Evolutionary conservation across 192 early-diverging fungal genomes (phyloP), one percentile per base, ranked within the genome.

Genomic region (Backusella parvicylindrica): DNA sequence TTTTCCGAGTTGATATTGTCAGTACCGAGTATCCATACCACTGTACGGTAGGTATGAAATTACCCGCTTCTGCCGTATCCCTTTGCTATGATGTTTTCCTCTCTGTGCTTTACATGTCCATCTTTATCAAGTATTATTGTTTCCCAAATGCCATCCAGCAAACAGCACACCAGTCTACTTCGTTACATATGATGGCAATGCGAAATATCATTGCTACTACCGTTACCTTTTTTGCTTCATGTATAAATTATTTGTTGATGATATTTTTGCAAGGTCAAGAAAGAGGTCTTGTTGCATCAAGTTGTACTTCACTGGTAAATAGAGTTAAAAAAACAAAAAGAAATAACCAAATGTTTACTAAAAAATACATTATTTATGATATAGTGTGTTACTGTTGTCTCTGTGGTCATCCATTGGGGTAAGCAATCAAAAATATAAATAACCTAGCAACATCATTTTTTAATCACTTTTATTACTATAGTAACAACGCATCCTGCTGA

Each of bases 231-330:
- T 11, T 80, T 31, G 53, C 78, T n/a, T 77, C 78, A 16, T 77
- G 77, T 13, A 69, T 49, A 31, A 86, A 81, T 73, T 75, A 83
- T 21, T 53, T 80, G 7, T 73, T 84, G 1, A 50, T 84, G n/a
- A 77, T 84, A 8, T 1, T 74, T 9, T 80, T 82, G 50, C 40
- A 83, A 37, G 85, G 83, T 1, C 64, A 72, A 1, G 74, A 81
- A 50, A 81, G 83, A 53, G 85, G 85, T 70, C 47, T 84, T 23
- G 82, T 86, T 32, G 81, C 81, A 33, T 56, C 84, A n/a, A 82
- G 83, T 37, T 70, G 76, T 13, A 81, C 77, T n/a, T 81, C 83
- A 12, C 38, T 86, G 36, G 84, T 75, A 70, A 69, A 11, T 36
- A 64, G 16, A 50, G n/a, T n/a, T n/a, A 23, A 38, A 38, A 3